Evolutionary conservation across 371 early-diverging fungal genomes (phyloP), one percentile per base, ranked within the genome.

Genomic region (Sporodiniella umbellata): DNA sequence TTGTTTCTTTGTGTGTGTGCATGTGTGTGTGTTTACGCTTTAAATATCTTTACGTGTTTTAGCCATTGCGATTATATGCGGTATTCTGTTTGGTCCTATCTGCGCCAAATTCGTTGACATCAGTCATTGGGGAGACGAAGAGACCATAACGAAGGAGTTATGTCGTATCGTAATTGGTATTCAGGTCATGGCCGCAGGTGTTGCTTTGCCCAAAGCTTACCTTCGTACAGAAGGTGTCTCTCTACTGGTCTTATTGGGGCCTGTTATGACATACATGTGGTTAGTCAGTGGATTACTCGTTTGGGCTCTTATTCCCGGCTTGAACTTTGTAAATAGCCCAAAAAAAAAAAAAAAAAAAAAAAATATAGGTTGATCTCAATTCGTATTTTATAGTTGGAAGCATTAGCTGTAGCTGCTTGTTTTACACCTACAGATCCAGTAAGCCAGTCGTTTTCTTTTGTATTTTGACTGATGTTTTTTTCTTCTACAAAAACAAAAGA

Each of bases 101-200:
- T 57, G 78, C 66, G 53, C 84, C 64, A 21, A 71, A n/a, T 55
- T 70, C 33, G 48, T 77, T n/a, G 35, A 66, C 51, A 40, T 64
- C 1, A 40, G 60, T n/a, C 26, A 48, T 0, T 81, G 79, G 75
- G 54, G 69, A 33, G 61, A 67, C 44, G 55, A 68, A 54, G 44
- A 46, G 21, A 11, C 15, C 1, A 58, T 87, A 6, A 86, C 86
- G 0, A 70, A 80, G n/a, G 81, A 89, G 50, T 82, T 92, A 28
- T 68, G 83, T n/a, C 82, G 90, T 30, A 62, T 90, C 18, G 85
- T 84, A 17, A 84, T 95, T 50, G 91, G 81, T 0, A 80, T 95
- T 21, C 92, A 86, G 62, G 83, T 83, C 39, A 89, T 92, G 90
- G 88, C 89, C 11, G 88, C 88, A 10, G 93, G 89, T 19, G 81